Evolutionary conservation across 192 early-diverging fungal genomes (phyloP), one percentile per base, ranked within the genome.

Genomic region (Coemansia sp.): DNA sequence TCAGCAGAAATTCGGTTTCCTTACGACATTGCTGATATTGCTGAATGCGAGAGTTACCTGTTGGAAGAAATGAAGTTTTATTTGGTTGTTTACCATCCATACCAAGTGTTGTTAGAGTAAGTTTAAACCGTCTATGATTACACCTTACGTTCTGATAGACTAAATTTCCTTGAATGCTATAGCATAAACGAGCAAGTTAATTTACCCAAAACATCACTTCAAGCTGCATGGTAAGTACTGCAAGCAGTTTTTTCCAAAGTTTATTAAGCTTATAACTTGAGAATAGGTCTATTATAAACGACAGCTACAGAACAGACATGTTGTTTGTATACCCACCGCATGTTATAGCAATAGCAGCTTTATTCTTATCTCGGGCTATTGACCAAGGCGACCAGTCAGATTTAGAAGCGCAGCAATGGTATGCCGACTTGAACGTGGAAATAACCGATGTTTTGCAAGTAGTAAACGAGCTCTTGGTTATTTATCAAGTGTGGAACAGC

Each of bases 41-140:
- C 94, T 21, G 94, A 94, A 45, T 93, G 90, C 72, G 94, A 96
- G 60, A 94, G 91, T 68, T 91, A 94, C 53, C 57, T 96, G 26
- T 37, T 96, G 30, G 94, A 96, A 61, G 93, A 93, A 16, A 82
- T 96, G 53, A 86, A 94, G 63, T 96, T 94, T 55, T 91, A 90
- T 58, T 64, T 92, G 49, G 87, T 95, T 53, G 84, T 93, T 0
- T 92, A 84, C 63, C 92, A 96, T 59, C 92, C 94, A 7, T 96
- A 94, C 61, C 83, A 87, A 19, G 81, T 87, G 5, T 77, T 96
- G 2, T 84, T 80, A 0, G 78, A 88, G 59, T 83, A 79, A 50
- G 88, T 84, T 15, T 12, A 11, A 19, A 4, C 23, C 4, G 20
- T 42, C 15, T 42, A 42, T 42, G 4, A 4, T 4, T 26, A 26